phyloP scores from a whole-genome alignment of 1,284 basidiomycete species.

The Volvariella surrecta region DNA sequence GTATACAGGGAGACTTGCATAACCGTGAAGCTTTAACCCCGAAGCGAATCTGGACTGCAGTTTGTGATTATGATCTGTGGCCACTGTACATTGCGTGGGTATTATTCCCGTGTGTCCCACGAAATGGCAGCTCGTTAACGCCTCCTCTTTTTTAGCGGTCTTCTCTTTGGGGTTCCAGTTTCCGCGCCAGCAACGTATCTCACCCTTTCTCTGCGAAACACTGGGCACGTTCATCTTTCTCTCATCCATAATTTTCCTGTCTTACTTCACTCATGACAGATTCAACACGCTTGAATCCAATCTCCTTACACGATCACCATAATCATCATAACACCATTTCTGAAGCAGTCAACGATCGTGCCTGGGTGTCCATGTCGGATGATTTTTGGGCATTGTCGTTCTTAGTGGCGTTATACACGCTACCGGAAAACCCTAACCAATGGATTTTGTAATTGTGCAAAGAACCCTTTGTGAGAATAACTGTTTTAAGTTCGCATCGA shows the following conservation, averaged over 20 bases:
- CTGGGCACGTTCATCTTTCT: conserved; percentile 22
- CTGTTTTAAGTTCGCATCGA: no score
- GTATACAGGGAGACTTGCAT: conserved; percentile 38
- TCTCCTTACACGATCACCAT: conserved; percentile 35
- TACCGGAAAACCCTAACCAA: conserved; percentile 39
- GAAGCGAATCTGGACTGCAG: conserved; percentile 33
- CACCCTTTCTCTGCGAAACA: conserved; percentile 40
- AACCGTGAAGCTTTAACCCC: conserved; percentile 48
- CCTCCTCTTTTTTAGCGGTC: background rate
- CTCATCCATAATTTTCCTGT: background rate
- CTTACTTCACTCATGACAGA: background rate
- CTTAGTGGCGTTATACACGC: conserved; percentile 48
- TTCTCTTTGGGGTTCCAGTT: conserved; percentile 27
- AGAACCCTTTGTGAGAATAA: no score
- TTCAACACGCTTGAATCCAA: conserved; percentile 45
- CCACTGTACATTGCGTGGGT: conserved; percentile 43
- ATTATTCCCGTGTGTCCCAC: conserved; percentile 13
- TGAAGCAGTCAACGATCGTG: conserved; percentile 47
- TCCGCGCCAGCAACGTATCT: conserved; percentile 42
- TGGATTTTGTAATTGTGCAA: conserved; percentile 43
- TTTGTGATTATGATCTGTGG: conserved; percentile 49
- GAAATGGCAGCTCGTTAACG: background rate
- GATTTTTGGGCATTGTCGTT: conserved; percentile 58
- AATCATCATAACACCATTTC: conserved; percentile 39
- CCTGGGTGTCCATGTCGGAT: conserved; percentile 42